Base-by-base conservation (phyloP, 1,284 basidiomycete species). In the Cryptococcus jaspeensis region DNA sequence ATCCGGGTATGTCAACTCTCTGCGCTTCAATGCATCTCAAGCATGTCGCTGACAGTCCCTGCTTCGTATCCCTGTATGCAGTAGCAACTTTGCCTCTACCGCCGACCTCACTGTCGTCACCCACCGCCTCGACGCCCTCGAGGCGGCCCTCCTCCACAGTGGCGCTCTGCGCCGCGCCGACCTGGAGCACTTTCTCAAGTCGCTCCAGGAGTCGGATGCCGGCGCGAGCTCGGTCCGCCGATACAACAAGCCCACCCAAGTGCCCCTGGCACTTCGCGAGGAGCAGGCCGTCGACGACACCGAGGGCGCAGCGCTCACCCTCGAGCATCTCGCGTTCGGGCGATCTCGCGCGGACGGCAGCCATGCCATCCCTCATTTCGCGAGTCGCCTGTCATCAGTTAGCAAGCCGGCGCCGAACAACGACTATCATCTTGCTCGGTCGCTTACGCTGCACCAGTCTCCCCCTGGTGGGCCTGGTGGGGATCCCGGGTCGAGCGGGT, bases 281-380 rank as follows among this genome's bases (percentile, higher is more conserved):
- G 56, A 55, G 20, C 47, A 71, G 25, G 57, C 60, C 13, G 71
- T 74, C 25, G 72, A 75, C 43, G 77, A 78, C 56, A 78, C 77
- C 0, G 78, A 79, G 56, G 77, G 74, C 18, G 78, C 78, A 0
- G 78, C 77, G 3, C 61, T 78, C 20, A 78, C 75, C 0, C 65
- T 79, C 6, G 78, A 79, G 51, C 75, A 78, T 50, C 64, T 78
- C 11, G 75, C 76, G 2, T 78, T 77, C 58, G 76, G 76, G 3
- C 67, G 75, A n/a, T 68, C 70, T 5, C 58, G 73, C 8, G 65
- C 58, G 12, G 74, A 69, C 32, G 74, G 74, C 9, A 55, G 62
- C 8, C 72, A 74, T 52, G 62, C 70, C 3, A 55, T 76, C 22
- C 69, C 74, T 16, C 66, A 70, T 51, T 72, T 76, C 53, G 67